A percentile compares a stretch with the other conserved stretches of the same genome.
These are phyloP conservation scores for Collybiopsis confluens DNA, from an alignment of 768 basidiomycete species.

Conservation along the genomic window DNA sequence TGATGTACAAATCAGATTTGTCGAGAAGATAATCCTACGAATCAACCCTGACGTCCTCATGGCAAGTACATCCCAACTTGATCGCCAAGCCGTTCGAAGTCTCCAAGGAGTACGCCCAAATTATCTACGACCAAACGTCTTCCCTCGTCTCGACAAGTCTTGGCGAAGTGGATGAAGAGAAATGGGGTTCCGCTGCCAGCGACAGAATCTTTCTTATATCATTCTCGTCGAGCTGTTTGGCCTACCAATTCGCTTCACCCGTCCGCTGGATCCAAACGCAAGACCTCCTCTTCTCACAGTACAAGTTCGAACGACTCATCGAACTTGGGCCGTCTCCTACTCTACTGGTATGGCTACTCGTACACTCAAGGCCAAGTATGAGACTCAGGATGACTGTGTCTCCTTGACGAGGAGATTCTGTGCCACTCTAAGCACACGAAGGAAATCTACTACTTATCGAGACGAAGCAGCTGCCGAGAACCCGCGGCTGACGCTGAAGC, in stretches of 20 bases:
- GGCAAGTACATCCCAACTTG: constrained; percentile 96
- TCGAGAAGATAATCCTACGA: constrained; percentile 95
- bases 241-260: constrained; percentile 97
- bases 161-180: constrained; percentile 87
- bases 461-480: constrained; percentile 61
- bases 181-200: constrained; percentile 80
- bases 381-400: constrained; percentile 80
- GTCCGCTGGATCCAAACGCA: constrained; percentile 99
- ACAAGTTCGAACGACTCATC: constrained; percentile 87
- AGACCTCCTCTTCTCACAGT: constrained; percentile 84
- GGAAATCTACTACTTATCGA: constrained; percentile 97
- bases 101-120: constrained; percentile 82
- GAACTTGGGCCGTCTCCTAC: constrained; percentile 97
- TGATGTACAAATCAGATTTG: constrained; percentile 52
- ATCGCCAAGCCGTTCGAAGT: constrained; percentile 85
- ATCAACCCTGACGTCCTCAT: constrained; percentile 94
- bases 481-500: constrained; percentile 26
- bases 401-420: constrained; percentile 76
- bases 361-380: constrained; percentile 92
- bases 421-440: constrained; percentile 95
- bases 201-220: constrained; percentile 91
- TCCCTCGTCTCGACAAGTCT: constrained; percentile 92
- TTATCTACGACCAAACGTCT: constrained; percentile 94
- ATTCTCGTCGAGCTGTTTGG: constrained; percentile 95
- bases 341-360: constrained; percentile 87